Evolutionary conservation across 768 basidiomycete genomes (phyloP).

Genomic region (Phaffia australis): DNA sequence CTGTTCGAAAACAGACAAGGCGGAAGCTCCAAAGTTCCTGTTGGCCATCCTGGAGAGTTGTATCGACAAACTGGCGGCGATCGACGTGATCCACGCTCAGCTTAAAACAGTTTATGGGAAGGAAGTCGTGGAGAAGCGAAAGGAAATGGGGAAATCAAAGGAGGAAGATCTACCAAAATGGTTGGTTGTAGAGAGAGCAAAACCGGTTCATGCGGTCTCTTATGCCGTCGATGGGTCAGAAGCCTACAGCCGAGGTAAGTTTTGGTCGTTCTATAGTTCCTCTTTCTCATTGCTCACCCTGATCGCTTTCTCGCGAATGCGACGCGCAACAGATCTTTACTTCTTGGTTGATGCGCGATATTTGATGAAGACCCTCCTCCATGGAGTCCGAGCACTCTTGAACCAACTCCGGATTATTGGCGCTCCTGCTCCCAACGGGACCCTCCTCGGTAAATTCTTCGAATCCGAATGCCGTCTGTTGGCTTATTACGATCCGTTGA

Average conservation of each 20-base stretch:
- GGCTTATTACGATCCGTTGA: slow-evolving; percentile 53
- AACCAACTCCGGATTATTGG: slow-evolving; percentile 66
- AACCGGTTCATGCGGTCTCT: slow-evolving; percentile 66
- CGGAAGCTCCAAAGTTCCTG: slow-evolving; percentile 60
- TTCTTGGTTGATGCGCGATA: slow-evolving; percentile 54
- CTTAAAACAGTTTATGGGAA: slow-evolving; percentile 40
- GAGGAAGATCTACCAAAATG: slow-evolving; percentile 43
- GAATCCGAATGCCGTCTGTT: slow-evolving; percentile 67
- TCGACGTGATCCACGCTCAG: slow-evolving; percentile 56
- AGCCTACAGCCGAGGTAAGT: slow-evolving; percentile 64
- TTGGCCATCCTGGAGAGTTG: slow-evolving; percentile 67
- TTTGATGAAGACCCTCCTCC: slow-evolving; percentile 76
- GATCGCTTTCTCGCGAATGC: not conserved
- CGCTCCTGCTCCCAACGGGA: slow-evolving; percentile 67
- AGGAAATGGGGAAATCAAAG: slow-evolving; percentile 36
- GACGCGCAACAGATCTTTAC: slow-evolving; percentile 12
- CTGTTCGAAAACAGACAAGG: slow-evolving; percentile 58
- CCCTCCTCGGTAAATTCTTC: slow-evolving; percentile 77
- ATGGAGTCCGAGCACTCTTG: slow-evolving; percentile 73
- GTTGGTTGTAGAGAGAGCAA: slow-evolving; percentile 66
- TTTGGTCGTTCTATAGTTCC: not conserved
- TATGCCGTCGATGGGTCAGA: slow-evolving; percentile 63
- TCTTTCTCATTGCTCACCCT: not conserved
- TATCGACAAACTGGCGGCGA: slow-evolving; percentile 70
- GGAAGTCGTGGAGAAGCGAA: slow-evolving; percentile 26